Percentiles rank a stretch among this genome's conserved stretches.
These are phyloP conservation scores for Tetradesmus obliquus DNA, from an alignment of 139 green algal genomes.

Conservation along the genomic window DNA sequence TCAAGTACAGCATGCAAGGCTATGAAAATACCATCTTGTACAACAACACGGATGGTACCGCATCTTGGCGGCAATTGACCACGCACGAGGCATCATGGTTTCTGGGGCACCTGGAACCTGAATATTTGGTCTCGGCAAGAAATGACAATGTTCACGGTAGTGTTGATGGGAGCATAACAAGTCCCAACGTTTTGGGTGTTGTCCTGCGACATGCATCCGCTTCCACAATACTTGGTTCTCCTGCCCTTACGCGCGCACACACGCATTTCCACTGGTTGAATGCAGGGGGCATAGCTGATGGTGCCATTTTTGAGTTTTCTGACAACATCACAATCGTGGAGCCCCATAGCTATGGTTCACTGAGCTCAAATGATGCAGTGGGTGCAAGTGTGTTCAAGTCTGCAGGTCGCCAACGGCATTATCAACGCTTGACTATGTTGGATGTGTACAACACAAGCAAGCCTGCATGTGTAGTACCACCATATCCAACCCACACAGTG, in stretches of 20 bases:
- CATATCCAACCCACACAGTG: not conserved
- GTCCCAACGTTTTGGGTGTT: not conserved
- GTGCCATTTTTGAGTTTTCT: not conserved
- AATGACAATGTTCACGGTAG: too few relatives aligned
- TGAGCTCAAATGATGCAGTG: too few relatives aligned
- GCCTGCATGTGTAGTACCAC: not conserved
- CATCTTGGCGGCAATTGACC: not conserved
- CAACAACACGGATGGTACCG: not conserved
- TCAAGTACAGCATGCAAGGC: not conserved
- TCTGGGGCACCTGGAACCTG: not conserved
- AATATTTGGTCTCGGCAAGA: too few relatives aligned
- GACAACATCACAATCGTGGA: not conserved
- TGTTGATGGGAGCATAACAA: too few relatives aligned
- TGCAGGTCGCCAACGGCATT: not conserved
- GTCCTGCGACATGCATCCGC: not conserved
- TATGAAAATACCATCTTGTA: not conserved
- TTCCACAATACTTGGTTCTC: not conserved
- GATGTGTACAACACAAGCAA: slow-evolving; percentile 3
- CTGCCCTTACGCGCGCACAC: not conserved
- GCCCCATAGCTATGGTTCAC: not conserved
- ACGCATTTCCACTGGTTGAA: not conserved
- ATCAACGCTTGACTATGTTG: not conserved
- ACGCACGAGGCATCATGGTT: not conserved
- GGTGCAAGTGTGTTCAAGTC: not conserved
- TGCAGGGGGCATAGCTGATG: not conserved